These are phyloP conservation scores for Styphnolobium japonicum DNA, from an alignment of 306 rosid genomes.

Conservation along the genomic window DNA sequence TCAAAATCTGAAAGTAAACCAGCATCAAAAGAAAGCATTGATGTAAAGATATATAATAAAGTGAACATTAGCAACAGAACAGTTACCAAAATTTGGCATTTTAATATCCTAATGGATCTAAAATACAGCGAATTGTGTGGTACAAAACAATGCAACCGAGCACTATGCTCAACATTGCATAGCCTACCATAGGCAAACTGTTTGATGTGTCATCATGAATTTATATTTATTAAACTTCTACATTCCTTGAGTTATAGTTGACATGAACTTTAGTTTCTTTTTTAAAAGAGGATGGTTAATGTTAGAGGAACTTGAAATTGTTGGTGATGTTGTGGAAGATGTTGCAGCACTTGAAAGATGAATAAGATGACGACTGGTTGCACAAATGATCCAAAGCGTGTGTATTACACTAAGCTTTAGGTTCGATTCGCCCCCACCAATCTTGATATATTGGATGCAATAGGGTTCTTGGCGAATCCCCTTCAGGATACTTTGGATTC, in stretches of 20 bases:
- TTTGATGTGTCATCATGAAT: background rate
- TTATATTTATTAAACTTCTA: background rate
- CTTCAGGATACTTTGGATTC: too few species aligned
- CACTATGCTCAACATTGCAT: background rate
- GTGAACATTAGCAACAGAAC: background rate
- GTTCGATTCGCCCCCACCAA: too few species aligned
- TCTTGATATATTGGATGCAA: too few species aligned
- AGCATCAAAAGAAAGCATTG: constrained; percentile 31
- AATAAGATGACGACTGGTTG: too few species aligned
- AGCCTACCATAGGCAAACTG: background rate
- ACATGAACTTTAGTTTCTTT: too few species aligned
- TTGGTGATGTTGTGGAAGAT: too few species aligned
- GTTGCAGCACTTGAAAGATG: too few species aligned
- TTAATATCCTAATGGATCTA: background rate
- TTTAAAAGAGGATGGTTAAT: too few species aligned
- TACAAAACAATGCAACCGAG: background rate
- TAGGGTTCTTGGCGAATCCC: too few species aligned
- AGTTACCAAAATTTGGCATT: background rate
- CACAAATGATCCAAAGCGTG: too few species aligned
- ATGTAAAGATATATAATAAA: background rate
- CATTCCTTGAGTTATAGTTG: background rate
- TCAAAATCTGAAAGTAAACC: constrained; percentile 80
- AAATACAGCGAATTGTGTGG: background rate
- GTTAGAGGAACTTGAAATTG: too few species aligned
- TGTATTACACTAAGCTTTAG: too few species aligned